phyloP scores from a whole-genome alignment of 306 rosid species.

The Prunus mongolica region DNA sequence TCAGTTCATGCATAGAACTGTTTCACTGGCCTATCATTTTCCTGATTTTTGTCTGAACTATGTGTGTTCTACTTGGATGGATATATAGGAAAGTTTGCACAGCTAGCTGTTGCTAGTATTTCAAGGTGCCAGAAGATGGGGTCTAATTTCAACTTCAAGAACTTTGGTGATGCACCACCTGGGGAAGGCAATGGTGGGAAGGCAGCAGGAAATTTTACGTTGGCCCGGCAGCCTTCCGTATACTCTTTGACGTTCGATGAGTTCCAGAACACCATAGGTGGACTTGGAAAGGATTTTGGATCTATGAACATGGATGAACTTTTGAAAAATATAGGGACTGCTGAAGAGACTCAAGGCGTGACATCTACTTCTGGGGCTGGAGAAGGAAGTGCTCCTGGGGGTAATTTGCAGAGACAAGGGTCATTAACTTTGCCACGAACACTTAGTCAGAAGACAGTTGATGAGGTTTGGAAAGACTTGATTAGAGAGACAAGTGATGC shows the following conservation, averaged over 20 bases:
- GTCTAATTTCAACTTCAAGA: conserved; percentile 62
- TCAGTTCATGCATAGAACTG: neutral
- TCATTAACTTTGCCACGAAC: conserved; percentile 86
- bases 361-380: conserved; percentile 32
- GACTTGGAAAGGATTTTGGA: conserved; percentile 83
- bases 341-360: conserved; percentile 72
- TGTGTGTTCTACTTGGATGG: conserved; percentile 35
- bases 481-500: conserved; percentile 43
- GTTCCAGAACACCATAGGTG: conserved; percentile 72
- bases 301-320: conserved; percentile 99
- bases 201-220: conserved; percentile 30
- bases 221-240: conserved; percentile 64
- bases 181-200: conserved; percentile 42
- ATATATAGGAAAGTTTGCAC: conserved; percentile 32
- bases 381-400: conserved; percentile 27
- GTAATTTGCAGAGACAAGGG: conserved; percentile 84
- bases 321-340: conserved; percentile 84
- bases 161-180: conserved; percentile 43
- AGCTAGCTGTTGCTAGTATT: conserved; percentile 28
- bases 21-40: neutral
- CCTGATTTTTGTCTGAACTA: neutral
- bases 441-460: conserved; percentile 88
- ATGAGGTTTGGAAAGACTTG: conserved; percentile 88
- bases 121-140: conserved; percentile 44
- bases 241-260: conserved; percentile 91